phyloP scores from a whole-genome alignment of 1,139 yeast genomes.

The Suhomyces ambrosiae region DNA sequence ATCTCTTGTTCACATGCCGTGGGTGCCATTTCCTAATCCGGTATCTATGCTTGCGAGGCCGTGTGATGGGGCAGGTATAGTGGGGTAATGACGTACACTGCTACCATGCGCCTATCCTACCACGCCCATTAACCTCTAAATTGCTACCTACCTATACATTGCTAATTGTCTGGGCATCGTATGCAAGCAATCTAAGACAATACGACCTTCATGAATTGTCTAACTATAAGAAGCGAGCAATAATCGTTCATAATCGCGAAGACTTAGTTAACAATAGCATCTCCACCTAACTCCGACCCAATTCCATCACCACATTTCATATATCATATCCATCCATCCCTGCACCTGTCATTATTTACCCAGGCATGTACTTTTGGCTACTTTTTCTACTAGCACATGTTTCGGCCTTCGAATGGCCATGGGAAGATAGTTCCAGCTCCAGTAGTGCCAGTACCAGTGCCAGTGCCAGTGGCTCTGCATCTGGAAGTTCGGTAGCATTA shows the following conservation, averaged over 20 bases:
- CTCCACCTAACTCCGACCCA: not conserved
- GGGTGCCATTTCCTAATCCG: not conserved
- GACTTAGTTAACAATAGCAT: not conserved
- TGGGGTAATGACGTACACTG: not conserved
- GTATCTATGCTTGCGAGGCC: not conserved
- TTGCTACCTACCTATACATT: too few relatives aligned
- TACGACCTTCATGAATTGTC: too few relatives aligned
- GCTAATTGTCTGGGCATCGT: too few relatives aligned
- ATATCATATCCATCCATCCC: not conserved
- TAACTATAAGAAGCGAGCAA: not conserved
- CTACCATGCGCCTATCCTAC: too few relatives aligned
- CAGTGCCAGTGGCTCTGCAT: slow-evolving; percentile 6
- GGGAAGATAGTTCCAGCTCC: slow-evolving; percentile 12
- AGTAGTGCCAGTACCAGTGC: slow-evolving; percentile 5
- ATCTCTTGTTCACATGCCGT: not conserved
- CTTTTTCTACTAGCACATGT: slow-evolving; percentile 5
- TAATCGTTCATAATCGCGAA: not conserved
- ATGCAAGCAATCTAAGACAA: not conserved
- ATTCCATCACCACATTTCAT: too few relatives aligned
- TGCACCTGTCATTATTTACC: too few relatives aligned
- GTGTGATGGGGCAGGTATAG: not conserved
- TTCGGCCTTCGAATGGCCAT: slow-evolving; percentile 15
- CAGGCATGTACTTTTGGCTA: slow-evolving; percentile 5
- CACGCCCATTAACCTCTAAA: too few relatives aligned
- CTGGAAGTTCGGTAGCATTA: slow-evolving; percentile 4